These are phyloP conservation scores for Petrea volubilis DNA, from an alignment of 257 asterid species.

Conservation along the genomic window DNA sequence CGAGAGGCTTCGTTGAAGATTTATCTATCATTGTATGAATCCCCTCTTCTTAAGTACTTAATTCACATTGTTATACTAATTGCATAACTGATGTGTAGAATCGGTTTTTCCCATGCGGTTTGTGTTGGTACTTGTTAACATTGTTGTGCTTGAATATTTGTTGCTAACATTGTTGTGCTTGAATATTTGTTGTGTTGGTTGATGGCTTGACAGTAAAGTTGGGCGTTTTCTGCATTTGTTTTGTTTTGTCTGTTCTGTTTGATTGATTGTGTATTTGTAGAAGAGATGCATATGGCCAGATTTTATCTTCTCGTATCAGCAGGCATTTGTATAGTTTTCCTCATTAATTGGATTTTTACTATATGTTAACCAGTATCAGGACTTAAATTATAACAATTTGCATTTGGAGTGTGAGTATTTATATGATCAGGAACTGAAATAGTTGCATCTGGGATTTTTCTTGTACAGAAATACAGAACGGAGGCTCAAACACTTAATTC, in stretches of 20 bases:
- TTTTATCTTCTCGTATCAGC: neutral
- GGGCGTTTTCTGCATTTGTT: neutral
- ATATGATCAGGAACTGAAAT: constrained; percentile 8
- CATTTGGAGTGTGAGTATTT: neutral
- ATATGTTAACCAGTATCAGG: neutral
- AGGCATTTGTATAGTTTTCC: neutral
- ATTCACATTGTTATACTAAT: neutral
- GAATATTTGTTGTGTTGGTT: constrained; percentile 14
- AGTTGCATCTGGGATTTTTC: constrained; percentile 8
- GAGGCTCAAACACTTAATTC: constrained; percentile 63
- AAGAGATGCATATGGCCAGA: neutral
- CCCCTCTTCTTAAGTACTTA: constrained; percentile 17
- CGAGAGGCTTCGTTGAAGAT: constrained; percentile 63
- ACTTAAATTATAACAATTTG: neutral
- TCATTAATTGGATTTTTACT: constrained; percentile 5
- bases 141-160: no score
- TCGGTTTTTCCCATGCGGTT: neutral
- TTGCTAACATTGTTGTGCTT: neutral
- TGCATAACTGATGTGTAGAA: constrained; percentile 1
- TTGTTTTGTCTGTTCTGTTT: neutral
- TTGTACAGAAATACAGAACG: constrained; percentile 69
- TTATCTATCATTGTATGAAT: constrained; percentile 71
- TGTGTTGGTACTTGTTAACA: no score
- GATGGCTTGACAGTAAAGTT: constrained; percentile 18
- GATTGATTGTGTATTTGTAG: neutral